Conservation (phyloP, 306 rosid genomes). For the Fagus sylvatica region DNA sequence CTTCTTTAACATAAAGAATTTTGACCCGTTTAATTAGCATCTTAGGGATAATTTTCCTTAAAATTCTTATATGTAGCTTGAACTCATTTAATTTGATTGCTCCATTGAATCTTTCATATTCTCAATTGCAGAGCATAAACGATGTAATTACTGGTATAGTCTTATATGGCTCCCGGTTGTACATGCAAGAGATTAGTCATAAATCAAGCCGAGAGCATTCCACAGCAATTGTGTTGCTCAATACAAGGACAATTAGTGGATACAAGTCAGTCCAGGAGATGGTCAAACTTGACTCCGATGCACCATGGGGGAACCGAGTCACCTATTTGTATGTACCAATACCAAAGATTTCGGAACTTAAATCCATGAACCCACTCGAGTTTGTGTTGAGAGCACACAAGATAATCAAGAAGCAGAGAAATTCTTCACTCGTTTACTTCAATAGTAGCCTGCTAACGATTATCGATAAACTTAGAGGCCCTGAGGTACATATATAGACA, state of each 20-base stretch:
- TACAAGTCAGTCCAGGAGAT: slow-evolving; percentile 52
- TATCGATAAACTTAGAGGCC: slow-evolving; percentile 43
- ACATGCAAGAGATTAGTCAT: slow-evolving; percentile 37
- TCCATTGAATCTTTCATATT: neutral
- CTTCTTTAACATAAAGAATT: too few species aligned
- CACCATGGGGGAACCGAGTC: slow-evolving; percentile 55
- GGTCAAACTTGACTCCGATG: slow-evolving; percentile 24
- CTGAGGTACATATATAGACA: slow-evolving; percentile 36
- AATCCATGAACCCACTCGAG: slow-evolving; percentile 33
- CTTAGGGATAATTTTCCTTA: too few species aligned
- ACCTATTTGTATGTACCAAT: slow-evolving; percentile 43
- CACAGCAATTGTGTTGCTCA: slow-evolving; percentile 45
- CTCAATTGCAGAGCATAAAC: slow-evolving; percentile 33
- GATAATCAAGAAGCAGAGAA: slow-evolving; percentile 34
- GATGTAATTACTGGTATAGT: slow-evolving; percentile 48
- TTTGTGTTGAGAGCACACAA: slow-evolving; percentile 40
- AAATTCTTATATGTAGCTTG: too few species aligned
- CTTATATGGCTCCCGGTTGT: slow-evolving; percentile 46
- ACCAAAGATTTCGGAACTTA: slow-evolving; percentile 32
- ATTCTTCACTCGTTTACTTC: slow-evolving; percentile 33
- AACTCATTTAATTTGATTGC: too few species aligned
- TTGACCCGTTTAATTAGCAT: too few species aligned
- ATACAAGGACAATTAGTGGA: slow-evolving; percentile 34
- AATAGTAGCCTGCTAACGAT: slow-evolving; percentile 27
- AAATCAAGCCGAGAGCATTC: slow-evolving; percentile 31